A percentile compares a stretch with the other conserved stretches of the same genome.
phyloP scores from a whole-genome alignment of 805 yeast species.

The Monosporozyma aerobia region DNA sequence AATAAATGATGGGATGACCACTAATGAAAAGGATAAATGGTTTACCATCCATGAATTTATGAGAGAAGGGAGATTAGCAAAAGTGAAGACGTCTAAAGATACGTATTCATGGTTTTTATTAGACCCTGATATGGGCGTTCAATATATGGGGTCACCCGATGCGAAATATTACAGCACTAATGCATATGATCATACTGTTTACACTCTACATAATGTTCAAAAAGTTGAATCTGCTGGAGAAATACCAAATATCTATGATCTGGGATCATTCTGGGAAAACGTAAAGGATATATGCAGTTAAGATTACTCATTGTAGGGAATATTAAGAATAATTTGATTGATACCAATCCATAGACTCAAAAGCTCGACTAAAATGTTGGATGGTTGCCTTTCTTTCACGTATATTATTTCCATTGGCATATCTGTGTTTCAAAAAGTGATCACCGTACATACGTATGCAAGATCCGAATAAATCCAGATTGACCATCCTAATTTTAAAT shows the following conservation, averaged over 20 bases:
- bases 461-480: not conserved
- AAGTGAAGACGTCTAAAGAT: not conserved
- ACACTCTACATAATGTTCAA: constrained; percentile 8
- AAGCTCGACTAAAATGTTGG: not conserved
- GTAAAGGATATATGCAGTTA: constrained; percentile 12
- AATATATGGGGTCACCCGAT: not conserved
- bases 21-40: constrained; percentile 72
- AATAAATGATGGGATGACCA: constrained; percentile 59
- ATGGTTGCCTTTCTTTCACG: not conserved
- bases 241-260: constrained; percentile 26
- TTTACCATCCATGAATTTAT: constrained; percentile 46
- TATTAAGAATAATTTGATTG: constrained; percentile 1
- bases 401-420: not conserved
- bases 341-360: constrained; percentile 12
- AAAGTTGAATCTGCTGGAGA: constrained; percentile 11
- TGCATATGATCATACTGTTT: constrained; percentile 20
- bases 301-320: not conserved
- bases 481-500: not conserved
- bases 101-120: constrained; percentile 14
- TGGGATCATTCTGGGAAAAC: constrained; percentile 20
- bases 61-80: constrained; percentile 31
- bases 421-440: not conserved
- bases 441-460: not conserved
- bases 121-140: constrained; percentile 3
- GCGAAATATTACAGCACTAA: constrained; percentile 23